Base-by-base conservation (phyloP, 768 basidiomycete genomes). In the Lactarius hengduanensis region DNA sequence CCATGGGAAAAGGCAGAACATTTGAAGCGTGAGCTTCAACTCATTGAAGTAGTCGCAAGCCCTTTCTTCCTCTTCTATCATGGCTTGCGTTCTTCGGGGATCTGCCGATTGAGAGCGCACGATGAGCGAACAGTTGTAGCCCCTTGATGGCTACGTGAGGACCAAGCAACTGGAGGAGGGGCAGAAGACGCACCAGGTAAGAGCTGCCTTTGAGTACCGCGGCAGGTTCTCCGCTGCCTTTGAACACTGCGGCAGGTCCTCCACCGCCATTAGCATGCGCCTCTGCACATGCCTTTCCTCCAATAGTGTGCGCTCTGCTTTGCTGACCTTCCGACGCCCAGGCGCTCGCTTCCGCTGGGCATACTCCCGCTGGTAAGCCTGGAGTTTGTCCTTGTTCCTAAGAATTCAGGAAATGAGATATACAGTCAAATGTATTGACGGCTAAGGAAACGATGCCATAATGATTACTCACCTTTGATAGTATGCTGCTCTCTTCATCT, bases 341-440 rank as follows among this genome's bases (percentile, higher is more conserved):
- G 22, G 9, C 5, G 47, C 47, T 50, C 1, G 22, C 47, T 22
- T 50, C 22, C 4, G 4, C 11, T 2, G 4, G 26, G 22, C n/a
- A 50, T 50, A 50, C n/a, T 50, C 47, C 47, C 1, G 11, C 2
- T 50, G 47, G 10, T 50, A 13, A 4, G 47, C 47, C 47, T 50
- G 47, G 47, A 22, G 47, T 13, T 50, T 13, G 4, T 22, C 11
- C 11, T 50, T 50, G n/a, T 50, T 50, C 11, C 47, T 50, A 10
- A 10, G 45, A 47, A 47, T n/a, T 20, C 1, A 0, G 45, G 0
- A 47, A 4, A 47, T 47, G 10, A n/a, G 45, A 4, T 16, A 8
- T 20, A 7, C 4, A 9, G 7, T 8, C 8, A 20, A 0, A 4
- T 0, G 0, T 20, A 20, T 4, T 20, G 18, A 8, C 7, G 40